Conservation (phyloP, 768 basidiomycete species). For the Rossbeevera mucosa region DNA sequence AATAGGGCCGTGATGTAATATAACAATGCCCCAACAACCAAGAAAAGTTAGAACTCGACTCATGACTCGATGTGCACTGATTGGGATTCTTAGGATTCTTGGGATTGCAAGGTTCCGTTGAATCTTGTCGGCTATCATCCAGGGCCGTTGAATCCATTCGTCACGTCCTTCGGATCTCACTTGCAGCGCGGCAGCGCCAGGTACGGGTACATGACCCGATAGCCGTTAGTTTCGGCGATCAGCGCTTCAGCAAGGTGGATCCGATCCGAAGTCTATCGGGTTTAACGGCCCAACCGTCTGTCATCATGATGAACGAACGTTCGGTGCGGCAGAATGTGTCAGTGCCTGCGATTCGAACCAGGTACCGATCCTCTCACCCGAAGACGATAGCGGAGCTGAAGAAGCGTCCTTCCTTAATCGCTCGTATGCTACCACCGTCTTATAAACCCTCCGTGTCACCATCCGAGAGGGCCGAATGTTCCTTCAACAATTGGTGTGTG, state of each 20-base stretch:
- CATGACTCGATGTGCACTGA: neutral
- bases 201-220: neutral
- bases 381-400: conserved; percentile 2
- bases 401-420: conserved; percentile 18
- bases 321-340: neutral
- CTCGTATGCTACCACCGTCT: conserved; percentile 5
- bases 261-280: neutral
- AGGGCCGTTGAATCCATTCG: neutral
- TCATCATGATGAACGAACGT: neutral
- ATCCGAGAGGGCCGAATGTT: conserved; percentile 17
- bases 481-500: conserved; percentile 32
- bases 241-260: neutral
- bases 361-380: neutral
- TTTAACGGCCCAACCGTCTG: neutral
- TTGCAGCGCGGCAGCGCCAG: neutral
- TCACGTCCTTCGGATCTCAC: neutral
- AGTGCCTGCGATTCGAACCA: conserved; percentile 4
- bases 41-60: too few relatives aligned
- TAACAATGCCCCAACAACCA: too few relatives aligned
- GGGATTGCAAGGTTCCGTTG: neutral
- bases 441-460: conserved; percentile 15
- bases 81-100: neutral
- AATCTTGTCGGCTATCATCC: neutral
- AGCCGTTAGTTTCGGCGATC: neutral
- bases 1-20: neutral